Evolutionary conservation across 495 filamentous ascomycete species (phyloP).

Genomic region (Daldinia grandis): DNA sequence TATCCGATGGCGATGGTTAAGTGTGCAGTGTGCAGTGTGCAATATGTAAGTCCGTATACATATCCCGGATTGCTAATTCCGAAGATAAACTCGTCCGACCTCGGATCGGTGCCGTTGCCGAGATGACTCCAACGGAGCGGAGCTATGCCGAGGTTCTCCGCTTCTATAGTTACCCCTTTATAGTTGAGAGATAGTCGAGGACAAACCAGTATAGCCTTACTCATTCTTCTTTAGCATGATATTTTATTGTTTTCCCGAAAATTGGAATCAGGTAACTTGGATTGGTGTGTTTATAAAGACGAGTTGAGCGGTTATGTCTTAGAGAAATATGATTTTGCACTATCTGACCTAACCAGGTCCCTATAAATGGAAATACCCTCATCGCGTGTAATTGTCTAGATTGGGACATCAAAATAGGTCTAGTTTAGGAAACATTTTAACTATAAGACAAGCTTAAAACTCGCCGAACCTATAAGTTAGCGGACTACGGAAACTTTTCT

Average conservation of each 20-base stretch:
- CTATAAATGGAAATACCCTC: too few species aligned
- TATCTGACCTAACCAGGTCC: too few species aligned
- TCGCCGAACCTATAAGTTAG: neutral
- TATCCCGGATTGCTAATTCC: conserved; percentile 1
- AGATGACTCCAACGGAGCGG: conserved; percentile 18
- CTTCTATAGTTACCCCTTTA: neutral
- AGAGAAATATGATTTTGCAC: too few species aligned
- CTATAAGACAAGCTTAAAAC: neutral
- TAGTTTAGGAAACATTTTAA: neutral
- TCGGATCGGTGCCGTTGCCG: conserved; percentile 32
- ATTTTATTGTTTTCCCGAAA: too few species aligned
- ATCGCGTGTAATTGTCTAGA: too few species aligned
- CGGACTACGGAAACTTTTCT: neutral
- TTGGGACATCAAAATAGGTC: neutral
- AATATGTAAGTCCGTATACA: neutral
- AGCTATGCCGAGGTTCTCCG: conserved; percentile 28
- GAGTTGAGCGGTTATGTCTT: too few species aligned
- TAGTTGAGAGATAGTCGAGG: neutral
- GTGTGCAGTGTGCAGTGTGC: neutral
- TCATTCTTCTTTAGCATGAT: too few species aligned
- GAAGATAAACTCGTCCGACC: conserved; percentile 13
- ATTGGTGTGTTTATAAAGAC: too few species aligned
- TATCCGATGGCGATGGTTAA: neutral
- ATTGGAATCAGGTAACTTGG: too few species aligned
- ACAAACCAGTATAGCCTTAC: too few species aligned